These are phyloP conservation scores for Ulota crispa DNA, from an alignment of 225 moss, liverwort and hornwort species.

Conservation along the genomic window DNA sequence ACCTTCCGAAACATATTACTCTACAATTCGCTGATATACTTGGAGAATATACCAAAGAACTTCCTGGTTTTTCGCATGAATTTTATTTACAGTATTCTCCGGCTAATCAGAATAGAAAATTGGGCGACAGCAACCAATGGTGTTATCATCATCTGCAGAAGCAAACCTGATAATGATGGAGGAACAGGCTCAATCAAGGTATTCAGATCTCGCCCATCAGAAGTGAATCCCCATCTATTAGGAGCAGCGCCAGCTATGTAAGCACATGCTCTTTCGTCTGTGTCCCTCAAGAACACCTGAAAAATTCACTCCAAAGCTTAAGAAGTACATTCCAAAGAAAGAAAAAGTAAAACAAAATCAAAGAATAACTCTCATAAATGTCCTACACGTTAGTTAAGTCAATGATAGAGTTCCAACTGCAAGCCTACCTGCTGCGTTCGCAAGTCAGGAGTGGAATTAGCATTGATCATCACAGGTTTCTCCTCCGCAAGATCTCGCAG, in stretches of 20 bases:
- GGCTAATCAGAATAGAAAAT: neutral
- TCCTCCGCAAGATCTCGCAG: conserved; percentile 58
- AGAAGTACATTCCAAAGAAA: neutral
- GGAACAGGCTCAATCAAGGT: conserved; percentile 98
- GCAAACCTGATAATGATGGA: conserved; percentile 83
- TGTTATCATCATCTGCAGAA: conserved; percentile 8
- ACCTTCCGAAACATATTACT: no score
- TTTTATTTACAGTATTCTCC: neutral
- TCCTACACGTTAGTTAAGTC: neutral
- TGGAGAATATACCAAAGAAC: neutral
- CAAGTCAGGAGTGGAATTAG: conserved; percentile 65
- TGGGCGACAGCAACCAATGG: neutral
- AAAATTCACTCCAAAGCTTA: conserved; percentile 21
- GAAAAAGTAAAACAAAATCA: neutral
- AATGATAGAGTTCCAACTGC: neutral
- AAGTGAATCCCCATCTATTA: conserved; percentile 97
- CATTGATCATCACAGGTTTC: conserved; percentile 84
- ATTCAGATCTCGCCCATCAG: conserved; percentile 93
- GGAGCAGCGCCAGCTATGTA: conserved; percentile 99
- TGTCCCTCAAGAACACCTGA: conserved; percentile 93
- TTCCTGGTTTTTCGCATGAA: neutral
- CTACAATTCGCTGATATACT: no score
- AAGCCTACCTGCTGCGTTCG: conserved; percentile 79
- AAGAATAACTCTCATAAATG: neutral
- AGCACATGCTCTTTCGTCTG: conserved; percentile 97